Evolutionary conservation across 768 basidiomycete genomes (phyloP).

Genomic region (Boletales sp.): DNA sequence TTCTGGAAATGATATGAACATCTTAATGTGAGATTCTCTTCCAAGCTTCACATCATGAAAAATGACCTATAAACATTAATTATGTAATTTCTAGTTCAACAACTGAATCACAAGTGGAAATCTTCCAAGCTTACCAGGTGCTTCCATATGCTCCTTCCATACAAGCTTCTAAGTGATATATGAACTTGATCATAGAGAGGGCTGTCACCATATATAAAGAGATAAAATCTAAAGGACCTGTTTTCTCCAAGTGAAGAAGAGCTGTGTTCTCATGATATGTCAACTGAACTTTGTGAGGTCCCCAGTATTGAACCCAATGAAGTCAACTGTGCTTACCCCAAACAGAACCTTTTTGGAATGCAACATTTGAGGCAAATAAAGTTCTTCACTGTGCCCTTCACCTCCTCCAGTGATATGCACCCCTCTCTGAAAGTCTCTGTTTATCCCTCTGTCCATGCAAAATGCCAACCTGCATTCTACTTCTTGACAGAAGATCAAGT

Average conservation of each 20-base stretch:
- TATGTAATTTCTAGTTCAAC: no score
- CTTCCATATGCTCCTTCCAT: neutral
- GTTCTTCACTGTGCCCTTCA: no score
- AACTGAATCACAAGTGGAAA: no score
- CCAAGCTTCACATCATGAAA: neutral
- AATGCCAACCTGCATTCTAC: neutral
- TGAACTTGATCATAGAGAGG: neutral
- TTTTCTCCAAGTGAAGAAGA: neutral
- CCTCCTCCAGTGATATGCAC: no score
- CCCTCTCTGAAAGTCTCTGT: no score
- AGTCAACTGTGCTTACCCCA: neutral
- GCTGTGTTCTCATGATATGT: no score
- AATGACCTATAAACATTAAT: neutral
- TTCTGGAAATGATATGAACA: slow-evolving; percentile 2
- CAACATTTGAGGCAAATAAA: neutral
- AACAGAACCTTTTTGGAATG: neutral
- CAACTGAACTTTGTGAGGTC: no score
- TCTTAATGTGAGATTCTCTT: no score
- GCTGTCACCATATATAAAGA: neutral
- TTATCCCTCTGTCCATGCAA: neutral
- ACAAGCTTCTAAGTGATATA: neutral
- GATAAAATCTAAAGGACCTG: neutral
- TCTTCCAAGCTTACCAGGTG: neutral
- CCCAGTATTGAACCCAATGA: no score
- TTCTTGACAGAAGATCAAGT: neutral